phyloP scores from a whole-genome alignment of 2,329 filamentous ascomycete genomes.

The Colletotrichum orbiculare region DNA sequence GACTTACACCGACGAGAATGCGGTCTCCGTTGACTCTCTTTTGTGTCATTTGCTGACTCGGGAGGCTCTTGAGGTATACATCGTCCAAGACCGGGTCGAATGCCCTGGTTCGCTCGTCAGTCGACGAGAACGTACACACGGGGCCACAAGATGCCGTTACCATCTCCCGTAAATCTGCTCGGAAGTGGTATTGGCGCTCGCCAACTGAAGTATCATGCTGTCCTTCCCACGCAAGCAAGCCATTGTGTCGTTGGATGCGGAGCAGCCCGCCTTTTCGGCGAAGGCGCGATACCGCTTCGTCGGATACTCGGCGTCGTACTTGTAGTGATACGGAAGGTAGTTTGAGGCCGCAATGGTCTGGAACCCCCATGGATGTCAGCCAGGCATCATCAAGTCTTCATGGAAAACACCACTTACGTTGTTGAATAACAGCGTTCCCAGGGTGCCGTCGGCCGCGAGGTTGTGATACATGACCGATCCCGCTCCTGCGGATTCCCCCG shows the following conservation, averaged over 20 bases:
- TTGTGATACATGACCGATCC: conserved; percentile 59
- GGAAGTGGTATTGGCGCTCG: conserved; percentile 39
- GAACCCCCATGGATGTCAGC: not conserved
- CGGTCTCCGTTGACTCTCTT: conserved; percentile 44
- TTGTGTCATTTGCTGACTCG: conserved; percentile 43
- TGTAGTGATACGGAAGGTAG: conserved; percentile 28
- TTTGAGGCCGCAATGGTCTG: conserved; percentile 25
- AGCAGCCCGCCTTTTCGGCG: conserved; percentile 51
- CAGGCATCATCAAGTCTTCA: accelerated
- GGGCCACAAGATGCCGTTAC: conserved; percentile 9
- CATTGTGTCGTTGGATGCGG: conserved; percentile 40
- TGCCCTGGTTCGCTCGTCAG: conserved; percentile 3
- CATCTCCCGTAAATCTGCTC: conserved; percentile 39
- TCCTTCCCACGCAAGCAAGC: conserved; percentile 43
- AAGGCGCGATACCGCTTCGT: conserved; percentile 18
- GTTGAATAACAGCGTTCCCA: conserved; percentile 54
- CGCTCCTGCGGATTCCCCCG: conserved; percentile 64
- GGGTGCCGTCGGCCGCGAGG: conserved; percentile 56
- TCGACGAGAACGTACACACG: not conserved
- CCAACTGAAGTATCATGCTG: conserved; percentile 42
- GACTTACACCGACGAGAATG: conserved; percentile 35
- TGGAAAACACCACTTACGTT: not conserved
- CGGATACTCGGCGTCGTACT: conserved; percentile 6
- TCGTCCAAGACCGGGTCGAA: conserved; percentile 51
- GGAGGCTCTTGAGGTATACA: conserved; percentile 43